Evolutionary conservation across 208 protist species (phyloP).

Genomic region (Zelonia costaricensis): DNA sequence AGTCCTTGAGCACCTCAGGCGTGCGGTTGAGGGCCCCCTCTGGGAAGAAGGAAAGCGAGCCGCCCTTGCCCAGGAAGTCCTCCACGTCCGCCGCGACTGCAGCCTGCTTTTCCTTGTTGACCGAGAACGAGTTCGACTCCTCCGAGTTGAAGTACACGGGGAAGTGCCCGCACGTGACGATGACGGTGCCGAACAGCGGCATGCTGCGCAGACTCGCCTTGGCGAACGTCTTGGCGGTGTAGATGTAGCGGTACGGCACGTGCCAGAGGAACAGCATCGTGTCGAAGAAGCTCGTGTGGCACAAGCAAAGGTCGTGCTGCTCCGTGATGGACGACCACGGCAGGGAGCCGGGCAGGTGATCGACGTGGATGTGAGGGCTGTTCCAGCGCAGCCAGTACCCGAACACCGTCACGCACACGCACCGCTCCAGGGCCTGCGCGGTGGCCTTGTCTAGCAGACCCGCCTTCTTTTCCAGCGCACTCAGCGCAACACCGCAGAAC

Average conservation of each 20-base stretch:
- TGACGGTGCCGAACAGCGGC: constrained; percentile 76
- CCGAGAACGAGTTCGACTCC: constrained; percentile 50
- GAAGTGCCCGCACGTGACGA: constrained; percentile 73
- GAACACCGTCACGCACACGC: constrained; percentile 42
- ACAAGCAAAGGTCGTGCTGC: constrained; percentile 66
- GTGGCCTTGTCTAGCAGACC: constrained; percentile 25
- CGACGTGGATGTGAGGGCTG: constrained; percentile 63
- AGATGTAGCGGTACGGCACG: constrained; percentile 55
- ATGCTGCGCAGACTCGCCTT: constrained; percentile 72
- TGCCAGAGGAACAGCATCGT: constrained; percentile 68
- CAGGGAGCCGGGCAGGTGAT: constrained; percentile 65
- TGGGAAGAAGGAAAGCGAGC: constrained; percentile 82
- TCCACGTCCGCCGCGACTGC: constrained; percentile 61
- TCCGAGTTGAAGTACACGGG: constrained; percentile 83
- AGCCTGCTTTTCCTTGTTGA: constrained; percentile 85
- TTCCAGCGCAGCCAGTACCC: constrained; percentile 47
- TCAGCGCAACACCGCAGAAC: constrained; percentile 27
- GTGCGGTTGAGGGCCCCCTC: constrained; percentile 83
- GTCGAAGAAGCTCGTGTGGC: constrained; percentile 91
- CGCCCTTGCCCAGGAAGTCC: constrained; percentile 50
- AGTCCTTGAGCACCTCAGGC: constrained; percentile 77
- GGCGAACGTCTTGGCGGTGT: constrained; percentile 61
- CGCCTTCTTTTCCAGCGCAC: constrained; percentile 23
- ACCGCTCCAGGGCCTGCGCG: constrained; percentile 35
- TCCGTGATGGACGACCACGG: constrained; percentile 44